Base-by-base conservation (phyloP, 108 stramenopile genomes). In the Skeletonema marinoi region DNA sequence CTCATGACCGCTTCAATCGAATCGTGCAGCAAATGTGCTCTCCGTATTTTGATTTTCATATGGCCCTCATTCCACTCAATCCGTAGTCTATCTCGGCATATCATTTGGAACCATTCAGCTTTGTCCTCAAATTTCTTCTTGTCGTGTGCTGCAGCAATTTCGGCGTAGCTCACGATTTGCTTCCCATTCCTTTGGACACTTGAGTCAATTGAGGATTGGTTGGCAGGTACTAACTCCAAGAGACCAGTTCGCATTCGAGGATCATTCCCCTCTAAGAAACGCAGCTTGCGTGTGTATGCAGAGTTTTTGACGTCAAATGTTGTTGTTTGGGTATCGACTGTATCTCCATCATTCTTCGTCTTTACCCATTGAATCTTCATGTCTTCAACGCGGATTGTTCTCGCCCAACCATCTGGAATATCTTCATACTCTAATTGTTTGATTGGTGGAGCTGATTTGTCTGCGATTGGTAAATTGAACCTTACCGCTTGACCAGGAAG, bases 361-460 rank as follows among this genome's bases (percentile, higher is more conserved):
- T 90, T 84, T 1, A 95, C 86, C 97, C 97, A 97, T 80, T 95
- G 93, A 77, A 97, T 95, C 71, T 93, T 97, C 80, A 94, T 75
- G 61, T 97, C 97, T 1, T 70, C 87, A 9, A 92, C 93, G 6
- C 93, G 90, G 14, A 96, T 78, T 17, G 93, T 92, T 17, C 97
- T 79, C 3, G 78, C 82, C 97, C 97, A 97, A 14, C 95, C 95
- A 48, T 89, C 90, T 66, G 88, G 88, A 21, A 88, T 91, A 39
- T 81, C 80, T 61, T 92, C 89, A 65, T 96, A 93, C 10, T 78
- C 77, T n/a, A 97, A 29, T 44, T 75, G 72, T 14, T 78, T 67
- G n/a, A 65, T 32, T 9, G 77, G 72, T 21, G 70, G 17, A 17
- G 64, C 84, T 89, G 16, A 77, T 10, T 25, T 79, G 81, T 77